These are phyloP conservation scores for Elaeis oleifera DNA, from an alignment of 202 grass and related monocot genomes.

Conservation along the genomic window DNA sequence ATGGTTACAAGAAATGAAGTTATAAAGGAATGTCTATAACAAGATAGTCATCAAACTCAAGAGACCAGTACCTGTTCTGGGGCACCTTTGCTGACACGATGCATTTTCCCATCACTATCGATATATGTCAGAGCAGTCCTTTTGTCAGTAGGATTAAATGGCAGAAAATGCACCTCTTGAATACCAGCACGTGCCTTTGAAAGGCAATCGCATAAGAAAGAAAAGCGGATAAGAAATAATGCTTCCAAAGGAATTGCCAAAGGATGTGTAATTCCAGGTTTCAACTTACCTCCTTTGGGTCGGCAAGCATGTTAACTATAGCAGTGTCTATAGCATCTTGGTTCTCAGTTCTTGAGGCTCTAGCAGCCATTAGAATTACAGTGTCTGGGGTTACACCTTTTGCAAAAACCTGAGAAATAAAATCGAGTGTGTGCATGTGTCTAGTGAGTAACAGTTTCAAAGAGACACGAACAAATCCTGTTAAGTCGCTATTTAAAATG, in stretches of 20 bases:
- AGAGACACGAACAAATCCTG: background rate
- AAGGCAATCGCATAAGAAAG: background rate
- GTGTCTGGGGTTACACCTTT: conserved; percentile 62
- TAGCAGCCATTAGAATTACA: conserved; percentile 93
- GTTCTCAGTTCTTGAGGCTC: conserved; percentile 91
- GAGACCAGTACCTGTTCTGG: conserved; percentile 70
- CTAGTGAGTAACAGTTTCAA: conserved; percentile 13
- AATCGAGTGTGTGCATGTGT: conserved; percentile 9
- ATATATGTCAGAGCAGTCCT: conserved; percentile 89
- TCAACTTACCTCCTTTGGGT: conserved; percentile 77
- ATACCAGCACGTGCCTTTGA: conserved; percentile 72
- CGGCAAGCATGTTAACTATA: conserved; percentile 95
- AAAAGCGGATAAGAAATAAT: background rate
- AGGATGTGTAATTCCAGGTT: background rate
- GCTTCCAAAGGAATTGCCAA: too few species aligned
- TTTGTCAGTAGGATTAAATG: conserved; percentile 94
- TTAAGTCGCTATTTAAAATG: too few species aligned
- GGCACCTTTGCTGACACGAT: conserved; percentile 93
- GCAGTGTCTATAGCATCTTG: conserved; percentile 96
- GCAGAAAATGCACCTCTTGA: conserved; percentile 92
- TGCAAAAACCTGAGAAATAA: conserved; percentile 51
- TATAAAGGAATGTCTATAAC: background rate
- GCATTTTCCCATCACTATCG: conserved; percentile 71
- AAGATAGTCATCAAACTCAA: background rate
- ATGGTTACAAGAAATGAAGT: background rate